These are phyloP conservation scores for Botrytis aclada DNA, from an alignment of 2,329 filamentous ascomycete species.

Conservation along the genomic window DNA sequence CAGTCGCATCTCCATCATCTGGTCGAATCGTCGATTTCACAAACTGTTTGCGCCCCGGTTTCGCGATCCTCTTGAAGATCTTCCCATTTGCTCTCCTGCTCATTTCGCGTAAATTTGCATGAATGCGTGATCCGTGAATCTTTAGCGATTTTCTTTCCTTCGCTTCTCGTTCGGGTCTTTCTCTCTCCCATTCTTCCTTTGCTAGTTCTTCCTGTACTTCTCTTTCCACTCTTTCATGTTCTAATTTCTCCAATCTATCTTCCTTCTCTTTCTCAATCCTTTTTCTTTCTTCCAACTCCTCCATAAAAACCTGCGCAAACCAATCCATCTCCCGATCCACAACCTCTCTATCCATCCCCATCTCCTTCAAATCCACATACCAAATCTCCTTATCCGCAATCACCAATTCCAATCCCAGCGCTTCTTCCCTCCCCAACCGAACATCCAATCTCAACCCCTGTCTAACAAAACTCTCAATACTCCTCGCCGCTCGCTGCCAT, in stretches of 20 bases:
- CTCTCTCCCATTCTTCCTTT: neutral
- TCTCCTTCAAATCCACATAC: conserved; percentile 9
- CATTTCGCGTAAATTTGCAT: neutral
- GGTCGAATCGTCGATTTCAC: neutral
- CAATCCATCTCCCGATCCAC: conserved; percentile 20
- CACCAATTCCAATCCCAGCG: conserved; percentile 8
- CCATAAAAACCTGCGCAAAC: neutral
- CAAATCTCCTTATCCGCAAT: conserved; percentile 4
- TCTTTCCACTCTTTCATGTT: neutral
- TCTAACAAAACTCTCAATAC: neutral
- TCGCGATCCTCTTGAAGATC: neutral
- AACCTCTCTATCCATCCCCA: neutral
- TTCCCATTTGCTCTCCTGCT: neutral
- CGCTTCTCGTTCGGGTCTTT: neutral
- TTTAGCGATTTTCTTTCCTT: neutral
- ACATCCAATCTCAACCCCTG: conserved; percentile 6
- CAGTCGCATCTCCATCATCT: neutral
- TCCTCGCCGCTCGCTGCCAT: neutral
- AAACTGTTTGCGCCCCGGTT: neutral
- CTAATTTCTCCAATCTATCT: neutral
- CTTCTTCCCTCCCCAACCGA: conserved; percentile 15
- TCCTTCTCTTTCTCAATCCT: neutral
- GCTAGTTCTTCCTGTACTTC: neutral
- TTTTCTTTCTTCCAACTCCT: neutral
- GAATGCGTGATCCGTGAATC: neutral